phyloP scores from a whole-genome alignment of 208 protist genomes.

The Leishmania mexicana region DNA sequence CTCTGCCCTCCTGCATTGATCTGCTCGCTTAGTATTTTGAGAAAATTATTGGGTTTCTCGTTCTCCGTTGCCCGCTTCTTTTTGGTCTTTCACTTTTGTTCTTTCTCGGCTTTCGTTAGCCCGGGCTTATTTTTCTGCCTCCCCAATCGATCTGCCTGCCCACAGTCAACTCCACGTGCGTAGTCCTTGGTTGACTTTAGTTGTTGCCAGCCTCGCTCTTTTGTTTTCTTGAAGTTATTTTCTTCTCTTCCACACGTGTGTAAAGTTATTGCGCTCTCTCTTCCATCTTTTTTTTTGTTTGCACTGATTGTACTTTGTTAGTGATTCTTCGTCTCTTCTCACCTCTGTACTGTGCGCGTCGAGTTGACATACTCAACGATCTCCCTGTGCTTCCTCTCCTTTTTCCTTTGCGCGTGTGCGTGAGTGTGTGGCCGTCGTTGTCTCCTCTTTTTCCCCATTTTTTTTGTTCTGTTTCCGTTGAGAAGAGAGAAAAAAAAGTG shows the following conservation, averaged over 20 bases:
- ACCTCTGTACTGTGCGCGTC: background rate
- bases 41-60: background rate
- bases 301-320: background rate
- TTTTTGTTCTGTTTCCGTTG: background rate
- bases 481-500: background rate
- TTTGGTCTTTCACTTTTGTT: background rate
- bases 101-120: background rate
- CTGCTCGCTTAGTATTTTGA: background rate
- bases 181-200: background rate
- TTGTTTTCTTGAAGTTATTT: background rate
- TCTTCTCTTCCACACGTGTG: background rate
- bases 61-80: background rate
- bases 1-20: background rate
- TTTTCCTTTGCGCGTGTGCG: background rate
- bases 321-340: background rate
- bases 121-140: background rate
- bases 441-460: background rate
- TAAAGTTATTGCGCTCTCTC: background rate
- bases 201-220: background rate
- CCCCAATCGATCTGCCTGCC: constrained; percentile 1
- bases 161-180: background rate
- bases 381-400: background rate
- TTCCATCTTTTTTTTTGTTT: background rate
- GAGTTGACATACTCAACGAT: background rate
- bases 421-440: background rate